Percentiles rank a stretch among this genome's conserved stretches.
Conservation (phyloP, 805 yeast species). For the Kockiozyma suomiensis region DNA sequence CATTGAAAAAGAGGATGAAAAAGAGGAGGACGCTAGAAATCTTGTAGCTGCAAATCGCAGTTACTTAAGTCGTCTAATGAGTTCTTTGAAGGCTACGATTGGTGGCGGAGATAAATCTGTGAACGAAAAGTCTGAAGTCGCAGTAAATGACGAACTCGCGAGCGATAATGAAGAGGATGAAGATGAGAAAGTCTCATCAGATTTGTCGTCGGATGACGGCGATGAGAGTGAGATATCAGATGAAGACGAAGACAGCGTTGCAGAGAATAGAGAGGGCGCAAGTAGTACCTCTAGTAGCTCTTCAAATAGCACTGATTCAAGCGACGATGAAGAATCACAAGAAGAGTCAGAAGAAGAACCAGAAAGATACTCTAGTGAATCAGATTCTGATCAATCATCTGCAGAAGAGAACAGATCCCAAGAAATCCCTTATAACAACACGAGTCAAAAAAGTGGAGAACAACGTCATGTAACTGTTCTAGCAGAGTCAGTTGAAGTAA, state of each 20-base stretch:
- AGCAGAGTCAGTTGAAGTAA: constrained; percentile 26
- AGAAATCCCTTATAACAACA: not conserved
- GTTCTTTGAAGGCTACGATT: not conserved
- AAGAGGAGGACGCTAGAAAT: not conserved
- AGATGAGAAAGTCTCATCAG: not conserved
- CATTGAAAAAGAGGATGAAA: too few species aligned
- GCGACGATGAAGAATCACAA: too few species aligned
- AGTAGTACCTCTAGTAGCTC: too few species aligned
- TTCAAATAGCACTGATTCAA: too few species aligned
- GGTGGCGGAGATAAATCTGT: not conserved
- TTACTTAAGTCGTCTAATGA: not conserved
- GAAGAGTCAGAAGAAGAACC: too few species aligned
- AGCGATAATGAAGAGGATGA: not conserved
- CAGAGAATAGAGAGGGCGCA: not conserved
- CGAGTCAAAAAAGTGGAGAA: not conserved
- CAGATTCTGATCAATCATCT: too few species aligned
- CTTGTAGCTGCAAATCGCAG: not conserved
- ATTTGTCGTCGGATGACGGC: not conserved
- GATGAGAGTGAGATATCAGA: not conserved
- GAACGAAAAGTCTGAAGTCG: not conserved
- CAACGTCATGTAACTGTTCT: constrained; percentile 1
- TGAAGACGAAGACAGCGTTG: not conserved
- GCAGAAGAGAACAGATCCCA: too few species aligned
- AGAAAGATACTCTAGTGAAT: too few species aligned
- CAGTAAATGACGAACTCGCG: not conserved